A percentile compares a stretch with the other conserved stretches of the same genome.
phyloP scores from a whole-genome alignment of 306 rosid species.

The Coriaria nepalensis region DNA sequence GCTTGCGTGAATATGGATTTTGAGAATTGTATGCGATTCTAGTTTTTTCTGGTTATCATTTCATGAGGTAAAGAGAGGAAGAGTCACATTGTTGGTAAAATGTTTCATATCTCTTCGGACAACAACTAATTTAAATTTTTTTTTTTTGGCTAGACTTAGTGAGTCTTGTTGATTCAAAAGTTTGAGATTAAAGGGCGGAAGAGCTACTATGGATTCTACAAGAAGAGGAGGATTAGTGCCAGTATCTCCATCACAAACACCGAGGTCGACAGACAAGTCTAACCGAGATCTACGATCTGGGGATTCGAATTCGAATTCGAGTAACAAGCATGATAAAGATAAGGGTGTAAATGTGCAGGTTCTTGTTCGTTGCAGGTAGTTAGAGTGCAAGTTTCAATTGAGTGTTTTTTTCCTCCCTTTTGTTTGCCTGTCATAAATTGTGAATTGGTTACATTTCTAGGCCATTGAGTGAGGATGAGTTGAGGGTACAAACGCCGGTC shows the following conservation, averaged over 20 bases:
- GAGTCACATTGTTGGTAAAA: too few relatives aligned
- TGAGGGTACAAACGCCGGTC: conserved; percentile 74
- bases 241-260: conserved; percentile 85
- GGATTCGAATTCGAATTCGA: conserved; percentile 83
- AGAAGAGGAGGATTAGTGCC: conserved; percentile 75
- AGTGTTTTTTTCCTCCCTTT: conserved; percentile 9
- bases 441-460: conserved; percentile 29
- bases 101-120: too few relatives aligned
- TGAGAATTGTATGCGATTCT: too few relatives aligned
- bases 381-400: conserved; percentile 12
- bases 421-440: conserved; percentile 7
- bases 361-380: conserved; percentile 92
- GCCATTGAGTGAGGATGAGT: conserved; percentile 92
- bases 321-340: conserved; percentile 60
- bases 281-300: conserved; percentile 93
- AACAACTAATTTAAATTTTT: too few relatives aligned
- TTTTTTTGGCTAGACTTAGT: conserved; percentile 6
- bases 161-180: conserved; percentile 11
- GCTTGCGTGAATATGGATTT: too few relatives aligned
- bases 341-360: conserved; percentile 99
- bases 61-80: too few relatives aligned
- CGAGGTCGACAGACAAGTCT: conserved; percentile 73
- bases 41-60: too few relatives aligned
- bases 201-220: conserved; percentile 43
- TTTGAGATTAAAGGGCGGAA: conserved; percentile 15